Evolutionary conservation across 73 alveolate genomes (phyloP).

Genomic region (Uronychia binucleata): DNA sequence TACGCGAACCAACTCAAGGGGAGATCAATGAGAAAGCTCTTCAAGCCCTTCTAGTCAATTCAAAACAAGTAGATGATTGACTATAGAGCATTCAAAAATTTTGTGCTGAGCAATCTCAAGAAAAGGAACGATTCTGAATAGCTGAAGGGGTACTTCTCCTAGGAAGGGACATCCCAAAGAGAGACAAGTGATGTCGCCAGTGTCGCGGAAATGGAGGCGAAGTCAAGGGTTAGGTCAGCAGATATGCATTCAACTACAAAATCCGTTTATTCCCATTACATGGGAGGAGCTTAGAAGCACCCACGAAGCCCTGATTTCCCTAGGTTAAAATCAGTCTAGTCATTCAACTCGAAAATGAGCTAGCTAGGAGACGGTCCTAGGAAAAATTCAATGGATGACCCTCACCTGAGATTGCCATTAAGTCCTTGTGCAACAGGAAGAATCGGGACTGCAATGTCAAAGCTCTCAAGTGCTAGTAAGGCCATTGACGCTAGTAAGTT

Average conservation of each 20-base stretch:
- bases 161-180: background rate
- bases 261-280: background rate
- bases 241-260: background rate
- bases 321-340: background rate
- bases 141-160: background rate
- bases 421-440: background rate
- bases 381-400: no score
- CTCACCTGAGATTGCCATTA: background rate
- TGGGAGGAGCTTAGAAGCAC: background rate
- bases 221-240: background rate
- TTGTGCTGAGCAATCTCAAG: background rate
- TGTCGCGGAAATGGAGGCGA: background rate
- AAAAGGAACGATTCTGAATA: background rate
- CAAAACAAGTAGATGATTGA: constrained; percentile 9
- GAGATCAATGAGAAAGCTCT: background rate
- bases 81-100: constrained; percentile 26
- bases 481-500: background rate
- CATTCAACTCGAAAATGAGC: background rate
- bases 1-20: constrained; percentile 27
- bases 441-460: background rate
- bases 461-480: background rate
- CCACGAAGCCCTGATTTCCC: background rate
- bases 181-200: background rate
- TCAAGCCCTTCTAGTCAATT: constrained; percentile 1
- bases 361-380: background rate